These are phyloP conservation scores for Pyrus communis DNA, from an alignment of 306 rosid genomes.

Conservation along the genomic window DNA sequence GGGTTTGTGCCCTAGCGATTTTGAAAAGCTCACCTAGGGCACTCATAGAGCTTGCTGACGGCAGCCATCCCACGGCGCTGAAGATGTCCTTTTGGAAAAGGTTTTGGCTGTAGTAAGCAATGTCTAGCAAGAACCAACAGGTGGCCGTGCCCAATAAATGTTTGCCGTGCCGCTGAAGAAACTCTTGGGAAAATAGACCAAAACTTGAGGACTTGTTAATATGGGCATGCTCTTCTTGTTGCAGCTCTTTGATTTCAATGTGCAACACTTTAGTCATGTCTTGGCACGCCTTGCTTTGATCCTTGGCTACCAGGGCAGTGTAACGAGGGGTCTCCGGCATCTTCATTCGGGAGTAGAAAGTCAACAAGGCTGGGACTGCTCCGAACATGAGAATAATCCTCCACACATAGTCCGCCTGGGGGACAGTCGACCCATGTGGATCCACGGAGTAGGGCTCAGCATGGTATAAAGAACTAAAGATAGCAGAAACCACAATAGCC, in stretches of 20 bases:
- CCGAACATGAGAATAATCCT: slow-evolving; percentile 67
- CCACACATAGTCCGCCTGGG: slow-evolving; percentile 54
- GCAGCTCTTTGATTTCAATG: background rate
- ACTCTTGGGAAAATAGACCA: slow-evolving; percentile 42
- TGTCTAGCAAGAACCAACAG: slow-evolving; percentile 63
- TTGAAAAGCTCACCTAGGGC: slow-evolving; percentile 53
- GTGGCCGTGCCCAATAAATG: slow-evolving; percentile 56
- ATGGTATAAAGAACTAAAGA: slow-evolving; percentile 19
- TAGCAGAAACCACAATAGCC: slow-evolving; percentile 32
- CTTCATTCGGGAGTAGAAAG: slow-evolving; percentile 48
- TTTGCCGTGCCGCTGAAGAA: slow-evolving; percentile 35
- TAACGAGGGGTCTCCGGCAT: slow-evolving; percentile 66
- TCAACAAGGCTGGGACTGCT: slow-evolving; percentile 42
- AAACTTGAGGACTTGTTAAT: slow-evolving; percentile 15
- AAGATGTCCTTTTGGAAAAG: slow-evolving; percentile 60
- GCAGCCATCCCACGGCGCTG: slow-evolving; percentile 53
- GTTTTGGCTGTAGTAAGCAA: slow-evolving; percentile 50
- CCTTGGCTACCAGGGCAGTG: slow-evolving; percentile 59
- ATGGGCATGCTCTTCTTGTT: background rate
- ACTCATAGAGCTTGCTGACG: slow-evolving; percentile 38
- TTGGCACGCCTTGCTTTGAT: slow-evolving; percentile 30
- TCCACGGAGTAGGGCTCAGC: slow-evolving; percentile 17
- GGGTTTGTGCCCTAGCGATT: slow-evolving; percentile 52
- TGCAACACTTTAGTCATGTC: slow-evolving; percentile 60
- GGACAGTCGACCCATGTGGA: slow-evolving; percentile 28